A percentile compares a stretch with the other conserved stretches of the same genome.
phyloP scores from a whole-genome alignment of 148 eudicot genomes.

The Amaranthus palmeri region DNA sequence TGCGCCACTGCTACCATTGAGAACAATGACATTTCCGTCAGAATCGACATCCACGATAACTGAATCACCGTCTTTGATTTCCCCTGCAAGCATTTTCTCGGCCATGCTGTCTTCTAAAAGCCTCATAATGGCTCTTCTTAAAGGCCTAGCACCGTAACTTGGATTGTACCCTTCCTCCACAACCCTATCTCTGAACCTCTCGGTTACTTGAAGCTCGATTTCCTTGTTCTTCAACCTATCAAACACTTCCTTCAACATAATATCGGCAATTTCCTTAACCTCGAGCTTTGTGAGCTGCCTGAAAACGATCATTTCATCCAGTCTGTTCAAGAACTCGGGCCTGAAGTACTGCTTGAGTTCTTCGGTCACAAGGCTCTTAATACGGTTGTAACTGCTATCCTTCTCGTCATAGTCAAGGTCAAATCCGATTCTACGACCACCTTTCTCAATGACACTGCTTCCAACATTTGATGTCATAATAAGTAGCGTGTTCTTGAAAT shows the following conservation, averaged over 20 bases:
- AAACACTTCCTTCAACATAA: slow-evolving; percentile 88
- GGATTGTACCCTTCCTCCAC: slow-evolving; percentile 89
- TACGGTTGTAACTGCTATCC: slow-evolving; percentile 69
- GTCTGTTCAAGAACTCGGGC: slow-evolving; percentile 83
- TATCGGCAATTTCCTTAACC: slow-evolving; percentile 86
- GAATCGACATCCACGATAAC: slow-evolving; percentile 75
- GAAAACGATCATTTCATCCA: slow-evolving; percentile 90
- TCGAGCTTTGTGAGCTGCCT: slow-evolving; percentile 80
- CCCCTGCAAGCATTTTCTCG: slow-evolving; percentile 85
- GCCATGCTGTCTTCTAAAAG: slow-evolving; percentile 93
- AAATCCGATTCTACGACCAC: slow-evolving; percentile 66
- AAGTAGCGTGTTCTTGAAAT: slow-evolving; percentile 80
- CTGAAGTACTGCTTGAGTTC: slow-evolving; percentile 83
- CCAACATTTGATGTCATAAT: slow-evolving; percentile 94
- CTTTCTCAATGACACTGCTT: slow-evolving; percentile 82
- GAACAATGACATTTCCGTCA: slow-evolving; percentile 64
- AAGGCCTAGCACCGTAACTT: slow-evolving; percentile 83
- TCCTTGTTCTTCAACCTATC: slow-evolving; percentile 59
- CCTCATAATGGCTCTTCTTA: slow-evolving; percentile 89
- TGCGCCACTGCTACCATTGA: slow-evolving; percentile 67
- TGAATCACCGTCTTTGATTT: slow-evolving; percentile 83
- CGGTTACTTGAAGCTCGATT: slow-evolving; percentile 76
- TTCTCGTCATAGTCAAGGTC: slow-evolving; percentile 58
- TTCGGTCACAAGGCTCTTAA: slow-evolving; percentile 70
- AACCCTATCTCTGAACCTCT: slow-evolving; percentile 66